phyloP scores from a whole-genome alignment of 2,329 filamentous ascomycete species.

The Ophiocordyceps australis region DNA sequence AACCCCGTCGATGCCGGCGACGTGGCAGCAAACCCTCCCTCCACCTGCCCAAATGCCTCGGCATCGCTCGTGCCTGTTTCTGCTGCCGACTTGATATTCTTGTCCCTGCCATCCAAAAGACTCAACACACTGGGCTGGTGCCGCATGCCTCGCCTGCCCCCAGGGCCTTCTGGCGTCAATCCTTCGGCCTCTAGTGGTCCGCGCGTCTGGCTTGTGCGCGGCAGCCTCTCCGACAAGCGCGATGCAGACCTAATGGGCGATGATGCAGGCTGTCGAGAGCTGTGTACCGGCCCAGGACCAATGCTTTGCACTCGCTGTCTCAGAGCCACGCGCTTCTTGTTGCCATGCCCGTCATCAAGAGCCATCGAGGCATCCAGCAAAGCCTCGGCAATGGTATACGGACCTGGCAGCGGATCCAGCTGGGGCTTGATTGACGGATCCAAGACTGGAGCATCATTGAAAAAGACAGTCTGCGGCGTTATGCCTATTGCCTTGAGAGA shows the following conservation, averaged over 20 bases:
- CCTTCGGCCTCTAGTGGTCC: too few species aligned
- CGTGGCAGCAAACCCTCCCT: slow-evolving; percentile 30
- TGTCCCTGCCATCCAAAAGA: slow-evolving; percentile 39
- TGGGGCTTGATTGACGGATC: slow-evolving; percentile 15
- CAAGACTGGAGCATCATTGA: slow-evolving; percentile 54
- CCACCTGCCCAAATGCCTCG: slow-evolving; percentile 41
- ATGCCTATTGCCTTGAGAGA: slow-evolving; percentile 59
- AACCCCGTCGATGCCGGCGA: slow-evolving; percentile 6
- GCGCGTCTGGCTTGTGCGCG: too few species aligned
- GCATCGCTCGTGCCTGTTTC: slow-evolving; percentile 41
- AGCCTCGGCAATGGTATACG: slow-evolving; percentile 77
- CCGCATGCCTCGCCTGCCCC: slow-evolving; percentile 26
- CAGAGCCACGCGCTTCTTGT: slow-evolving; percentile 28
- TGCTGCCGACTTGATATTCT: slow-evolving; percentile 35
- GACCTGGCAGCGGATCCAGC: slow-evolving; percentile 16
- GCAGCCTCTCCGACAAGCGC: too few species aligned
- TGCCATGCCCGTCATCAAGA: slow-evolving; percentile 49
- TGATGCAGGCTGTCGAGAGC: too few species aligned
- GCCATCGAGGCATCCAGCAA: slow-evolving; percentile 82
- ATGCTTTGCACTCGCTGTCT: slow-evolving; percentile 21
- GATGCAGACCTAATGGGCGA: too few species aligned
- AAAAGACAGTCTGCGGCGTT: slow-evolving; percentile 77
- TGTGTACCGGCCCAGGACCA: slow-evolving; percentile 10
- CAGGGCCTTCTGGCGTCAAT: too few species aligned
- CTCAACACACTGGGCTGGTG: slow-evolving; percentile 41